A percentile compares a stretch with the other conserved stretches of the same genome.
Evolutionary conservation across 2,329 filamentous ascomycete species (phyloP).

Genomic region (Fonsecaea multimorphosa): DNA sequence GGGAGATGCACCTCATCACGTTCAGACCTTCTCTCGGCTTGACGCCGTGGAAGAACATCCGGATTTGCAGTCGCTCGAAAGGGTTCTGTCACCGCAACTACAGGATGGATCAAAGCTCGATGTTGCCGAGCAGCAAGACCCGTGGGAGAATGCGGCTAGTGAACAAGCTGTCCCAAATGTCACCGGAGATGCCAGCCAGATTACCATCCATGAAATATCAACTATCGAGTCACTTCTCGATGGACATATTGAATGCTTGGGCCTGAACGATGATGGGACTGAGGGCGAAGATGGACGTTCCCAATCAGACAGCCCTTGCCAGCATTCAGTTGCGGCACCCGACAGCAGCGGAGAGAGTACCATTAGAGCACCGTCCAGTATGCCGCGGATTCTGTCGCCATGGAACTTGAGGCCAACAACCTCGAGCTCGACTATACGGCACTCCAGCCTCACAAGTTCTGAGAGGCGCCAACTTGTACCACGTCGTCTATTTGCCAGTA

Average conservation of each 20-base stretch:
- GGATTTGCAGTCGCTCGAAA: constrained; percentile 20
- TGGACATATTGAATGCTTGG: constrained; percentile 40
- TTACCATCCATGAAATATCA: constrained; percentile 38
- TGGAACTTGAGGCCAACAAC: constrained; percentile 28
- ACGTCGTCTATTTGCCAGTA: constrained; percentile 38
- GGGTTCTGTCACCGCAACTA: not conserved
- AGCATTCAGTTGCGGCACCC: not conserved
- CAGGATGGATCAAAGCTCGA: constrained; percentile 4
- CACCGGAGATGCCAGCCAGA: constrained; percentile 17
- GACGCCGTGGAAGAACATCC: constrained; percentile 30
- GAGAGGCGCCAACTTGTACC: constrained; percentile 34
- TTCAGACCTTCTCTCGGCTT: constrained; percentile 29
- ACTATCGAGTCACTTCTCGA: constrained; percentile 41
- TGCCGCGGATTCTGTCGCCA: constrained; percentile 8
- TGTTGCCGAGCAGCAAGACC: constrained; percentile 3
- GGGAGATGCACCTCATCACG: constrained; percentile 12
- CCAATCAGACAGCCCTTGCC: not conserved
- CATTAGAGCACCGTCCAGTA: constrained; percentile 13
- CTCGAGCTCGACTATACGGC: constrained; percentile 27
- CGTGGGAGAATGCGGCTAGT: no score
- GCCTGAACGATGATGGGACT: constrained; percentile 25
- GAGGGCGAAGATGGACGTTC: not conserved
- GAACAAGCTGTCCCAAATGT: constrained; percentile 1
- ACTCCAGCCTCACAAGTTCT: constrained; percentile 35
- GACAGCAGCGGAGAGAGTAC: constrained; percentile 22